Base-by-base conservation (phyloP, 2,329 filamentous ascomycete species). In the Cryphonectria nitschkei region DNA sequence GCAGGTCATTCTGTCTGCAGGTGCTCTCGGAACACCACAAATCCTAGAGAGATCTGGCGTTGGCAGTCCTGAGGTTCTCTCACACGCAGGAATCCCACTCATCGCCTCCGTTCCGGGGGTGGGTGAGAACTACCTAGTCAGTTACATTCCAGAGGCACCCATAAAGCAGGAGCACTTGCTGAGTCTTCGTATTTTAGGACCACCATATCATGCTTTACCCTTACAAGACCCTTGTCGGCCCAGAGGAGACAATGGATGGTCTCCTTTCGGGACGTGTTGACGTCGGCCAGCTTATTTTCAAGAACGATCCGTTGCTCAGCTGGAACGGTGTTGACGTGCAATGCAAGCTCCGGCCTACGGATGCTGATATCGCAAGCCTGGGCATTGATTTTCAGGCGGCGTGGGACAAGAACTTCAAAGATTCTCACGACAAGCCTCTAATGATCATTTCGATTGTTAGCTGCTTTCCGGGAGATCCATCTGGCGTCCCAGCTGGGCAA, bases 11-110 rank as follows among this genome's bases (percentile, higher is more conserved):
- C 41, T 75, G 4, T 77, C 78, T 22, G 77, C 79, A n/a, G 83
- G 83, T 29, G 80, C 83, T 0, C 78, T 81, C 41, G 81, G 81
- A 6, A 82, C 82, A 2, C 83, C 84, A 3, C 74, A 78, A 2
- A 79, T 88, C 26, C 80, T 88, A 2, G 84, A 88, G 74, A 79
- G 85, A 34, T 87, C 85, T 26, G 86, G 86, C 43, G 74, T 88
- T 4, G 84, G 83, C 60, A 80, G 83, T 50, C 78, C 80, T 13
- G 76, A 82, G 16, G 75, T 89, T 7, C 82, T 91, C 37, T 39
- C 37, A 39, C 37, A 8, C 5, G 37, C 37, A 4, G 37, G 9
- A 39, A 39, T 39, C 37, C 37, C 37, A 8, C 37, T 39, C 8
- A 39, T 39, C 37, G 37, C 37, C 37, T 39, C 37, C 37, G 9